Percentiles rank a stretch among this genome's conserved stretches.
These are phyloP conservation scores for Pythium pyrilobum DNA, from an alignment of 352 stramenopile genomes.

Conservation along the genomic window DNA sequence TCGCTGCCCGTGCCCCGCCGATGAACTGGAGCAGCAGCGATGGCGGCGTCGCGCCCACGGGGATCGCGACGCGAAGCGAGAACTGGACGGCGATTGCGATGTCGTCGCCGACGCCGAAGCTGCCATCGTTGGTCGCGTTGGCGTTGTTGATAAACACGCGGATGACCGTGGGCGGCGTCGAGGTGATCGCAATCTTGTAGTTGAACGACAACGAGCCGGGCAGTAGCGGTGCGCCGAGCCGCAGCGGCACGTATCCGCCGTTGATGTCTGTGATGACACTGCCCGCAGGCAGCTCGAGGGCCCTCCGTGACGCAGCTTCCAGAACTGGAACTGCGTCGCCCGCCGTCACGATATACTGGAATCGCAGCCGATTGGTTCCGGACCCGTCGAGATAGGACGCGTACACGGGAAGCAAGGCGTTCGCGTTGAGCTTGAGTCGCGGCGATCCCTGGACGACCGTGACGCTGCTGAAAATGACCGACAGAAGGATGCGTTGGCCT, in stretches of 20 bases:
- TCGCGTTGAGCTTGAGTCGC: constrained; percentile 42
- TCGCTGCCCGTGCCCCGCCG: constrained; percentile 16
- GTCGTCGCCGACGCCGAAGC: constrained; percentile 39
- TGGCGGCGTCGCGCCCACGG: constrained; percentile 4
- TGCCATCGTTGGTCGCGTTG: constrained; percentile 17
- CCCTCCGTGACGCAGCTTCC: constrained; percentile 39
- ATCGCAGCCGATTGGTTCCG: constrained; percentile 32
- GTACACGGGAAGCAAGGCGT: constrained; percentile 23
- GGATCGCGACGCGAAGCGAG: constrained; percentile 26
- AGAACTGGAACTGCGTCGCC: constrained; percentile 42
- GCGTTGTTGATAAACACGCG: constrained; percentile 31
- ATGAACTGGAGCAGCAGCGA: constrained; percentile 36
- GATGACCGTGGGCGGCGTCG: constrained; percentile 27
- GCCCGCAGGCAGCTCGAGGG: constrained; percentile 40
- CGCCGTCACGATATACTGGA: constrained; percentile 45
- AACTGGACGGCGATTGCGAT: constrained; percentile 46
- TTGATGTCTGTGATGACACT: constrained; percentile 42
- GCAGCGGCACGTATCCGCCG: constrained; percentile 40
- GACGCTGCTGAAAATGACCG: constrained; percentile 35
- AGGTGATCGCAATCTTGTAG: constrained; percentile 41
- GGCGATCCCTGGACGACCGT: constrained; percentile 52
- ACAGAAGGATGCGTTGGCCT: constrained; percentile 52
- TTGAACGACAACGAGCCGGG: constrained; percentile 43
- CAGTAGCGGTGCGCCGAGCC: constrained; percentile 22
- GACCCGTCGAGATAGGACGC: constrained; percentile 53